phyloP scores from a whole-genome alignment of 805 yeast species.

The Candida coleopterorum region DNA sequence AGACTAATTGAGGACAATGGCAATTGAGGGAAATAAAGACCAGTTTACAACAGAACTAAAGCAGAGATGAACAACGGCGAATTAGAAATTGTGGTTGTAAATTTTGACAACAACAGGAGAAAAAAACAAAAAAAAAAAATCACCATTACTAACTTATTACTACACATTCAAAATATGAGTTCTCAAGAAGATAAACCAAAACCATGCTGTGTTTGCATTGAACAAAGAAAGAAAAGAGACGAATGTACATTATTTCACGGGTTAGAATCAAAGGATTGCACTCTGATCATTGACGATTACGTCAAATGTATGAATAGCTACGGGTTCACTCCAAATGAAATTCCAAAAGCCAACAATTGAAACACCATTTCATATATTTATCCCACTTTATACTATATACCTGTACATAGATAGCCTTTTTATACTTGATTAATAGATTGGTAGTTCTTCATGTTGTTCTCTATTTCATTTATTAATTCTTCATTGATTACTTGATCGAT shows the following conservation, averaged over 20 bases:
- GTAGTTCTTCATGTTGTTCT: background rate
- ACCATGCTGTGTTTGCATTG: conserved; percentile 95
- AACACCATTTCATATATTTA: background rate
- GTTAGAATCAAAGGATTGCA: conserved; percentile 78
- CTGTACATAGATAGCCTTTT: conserved; percentile 2
- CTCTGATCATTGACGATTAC: conserved; percentile 63
- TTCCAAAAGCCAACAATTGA: conserved; percentile 5
- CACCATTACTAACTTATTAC: background rate
- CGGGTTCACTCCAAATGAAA: conserved; percentile 49
- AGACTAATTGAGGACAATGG: too few relatives aligned
- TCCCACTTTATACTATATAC: background rate
- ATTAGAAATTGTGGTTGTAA: too few relatives aligned
- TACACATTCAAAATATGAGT: conserved; percentile 7
- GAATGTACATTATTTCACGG: conserved; percentile 83
- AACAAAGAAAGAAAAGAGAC: conserved; percentile 77
- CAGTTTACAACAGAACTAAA: too few relatives aligned
- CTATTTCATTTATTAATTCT: background rate
- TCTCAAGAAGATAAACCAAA: conserved; percentile 55
- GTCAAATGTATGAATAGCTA: conserved; percentile 88
- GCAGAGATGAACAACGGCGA: too few relatives aligned
- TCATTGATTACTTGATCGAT: conserved; percentile 7
- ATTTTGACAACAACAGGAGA: too few relatives aligned
- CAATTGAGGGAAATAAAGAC: too few relatives aligned
- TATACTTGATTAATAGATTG: background rate
- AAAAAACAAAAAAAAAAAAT: too few relatives aligned